Evolutionary conservation across 202 grass and related monocot genomes (phyloP), one percentile per base, ranked within the genome.

Genomic region (Digitaria exilis): DNA sequence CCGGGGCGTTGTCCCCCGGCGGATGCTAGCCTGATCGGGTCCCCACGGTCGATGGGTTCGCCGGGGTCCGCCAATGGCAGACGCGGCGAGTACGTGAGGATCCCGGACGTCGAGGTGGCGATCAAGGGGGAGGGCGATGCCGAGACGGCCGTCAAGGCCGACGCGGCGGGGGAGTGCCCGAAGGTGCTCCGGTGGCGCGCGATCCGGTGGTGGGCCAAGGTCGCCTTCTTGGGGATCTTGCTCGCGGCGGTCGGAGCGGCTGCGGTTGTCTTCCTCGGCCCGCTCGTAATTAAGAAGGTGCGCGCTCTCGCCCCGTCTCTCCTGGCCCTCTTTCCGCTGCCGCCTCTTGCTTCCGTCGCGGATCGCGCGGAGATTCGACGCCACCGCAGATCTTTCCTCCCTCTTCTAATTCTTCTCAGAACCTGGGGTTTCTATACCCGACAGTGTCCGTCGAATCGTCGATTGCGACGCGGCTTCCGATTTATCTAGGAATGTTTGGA

Each of bases 121-220:
- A 8, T 0, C 7, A 82, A 82, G 84, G 48, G 49, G 14, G 49
- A 32, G 37, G 15, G 39, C 9, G 28, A 44, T 32, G 32, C 73
- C 22, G 52, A 32, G 52, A 64, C 42, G 49, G 16, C 3, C 58
- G 68, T 28, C 14, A 90, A 90, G 88, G 88, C 71, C 41, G 72
- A 46, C 10, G 28, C 69, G 41, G 71, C 35, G 65, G 74, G 45
- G 80, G 90, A 90, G 44, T 83, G 89, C 73, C 88, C 82, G 9
- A 82, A 29, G 25, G 67, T 76, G 56, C 76, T 87, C 65, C 87
- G 82, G 30, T 92, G 93, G 59, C 75, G 84, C 65, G 85, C 88
- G 64, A 85, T 94, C 85, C 85, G 77, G 54, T 93, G 92, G 92
- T 98, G 96, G 92, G 75, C 87, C 34, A 70, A 87, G 85, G 87